These are phyloP conservation scores for Zostera marina DNA, from an alignment of 116 monocot genomes.

Conservation along the genomic window DNA sequence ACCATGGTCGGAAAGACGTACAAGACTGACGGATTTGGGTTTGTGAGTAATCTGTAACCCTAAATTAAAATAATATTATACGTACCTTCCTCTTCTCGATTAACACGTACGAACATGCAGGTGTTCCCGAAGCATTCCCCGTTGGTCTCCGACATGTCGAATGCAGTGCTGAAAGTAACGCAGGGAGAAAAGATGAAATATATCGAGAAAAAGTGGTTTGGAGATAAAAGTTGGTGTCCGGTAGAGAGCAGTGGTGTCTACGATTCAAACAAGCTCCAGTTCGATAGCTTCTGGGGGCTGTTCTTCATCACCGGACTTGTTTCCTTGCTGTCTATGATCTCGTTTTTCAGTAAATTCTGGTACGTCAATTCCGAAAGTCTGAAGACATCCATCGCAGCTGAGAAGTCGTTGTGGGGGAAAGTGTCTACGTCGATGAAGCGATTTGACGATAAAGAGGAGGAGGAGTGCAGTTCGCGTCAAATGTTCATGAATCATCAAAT, in stretches of 20 bases:
- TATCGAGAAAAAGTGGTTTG: slow-evolving; percentile 29
- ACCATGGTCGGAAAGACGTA: slow-evolving; percentile 17
- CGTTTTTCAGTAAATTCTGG: slow-evolving; percentile 15
- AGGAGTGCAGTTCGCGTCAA: no score
- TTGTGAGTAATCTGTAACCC: slow-evolving; percentile 17
- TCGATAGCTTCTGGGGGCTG: slow-evolving; percentile 41
- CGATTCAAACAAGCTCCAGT: slow-evolving; percentile 9
- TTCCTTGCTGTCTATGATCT: slow-evolving; percentile 15
- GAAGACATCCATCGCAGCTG: slow-evolving; percentile 1
- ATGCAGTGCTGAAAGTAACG: slow-evolving; percentile 33
- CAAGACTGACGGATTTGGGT: slow-evolving; percentile 25
- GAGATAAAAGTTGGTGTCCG: slow-evolving; percentile 11
- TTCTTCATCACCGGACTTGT: slow-evolving; percentile 40
- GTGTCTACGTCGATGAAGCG: slow-evolving; percentile 8
- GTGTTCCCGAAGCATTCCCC: slow-evolving; percentile 45
- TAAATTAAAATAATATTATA: no score
- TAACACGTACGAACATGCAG: no score
- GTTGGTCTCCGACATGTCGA: slow-evolving; percentile 27
- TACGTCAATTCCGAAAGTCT: slow-evolving; percentile 13
- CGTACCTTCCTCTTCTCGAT: no score
- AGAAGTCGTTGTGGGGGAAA: slow-evolving; percentile 7
- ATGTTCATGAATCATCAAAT: no score
- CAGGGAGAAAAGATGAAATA: slow-evolving; percentile 15
- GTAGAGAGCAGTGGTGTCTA: neutral
- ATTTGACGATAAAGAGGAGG: slow-evolving; percentile 10